phyloP scores from a whole-genome alignment of 2,329 filamentous ascomycete species.

The Thielaviopsis musarum region DNA sequence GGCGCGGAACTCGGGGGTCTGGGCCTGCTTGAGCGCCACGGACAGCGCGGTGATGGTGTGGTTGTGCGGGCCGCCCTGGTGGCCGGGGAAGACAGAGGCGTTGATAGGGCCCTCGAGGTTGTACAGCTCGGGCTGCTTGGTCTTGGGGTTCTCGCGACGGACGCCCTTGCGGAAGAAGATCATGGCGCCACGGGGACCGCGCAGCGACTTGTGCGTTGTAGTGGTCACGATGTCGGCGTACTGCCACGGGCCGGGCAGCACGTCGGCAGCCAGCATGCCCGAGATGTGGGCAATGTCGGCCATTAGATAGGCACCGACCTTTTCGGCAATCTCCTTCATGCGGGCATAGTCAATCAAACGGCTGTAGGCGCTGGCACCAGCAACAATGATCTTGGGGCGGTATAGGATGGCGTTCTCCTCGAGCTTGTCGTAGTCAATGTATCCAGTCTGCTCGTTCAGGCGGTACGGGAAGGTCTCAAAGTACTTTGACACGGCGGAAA shows the following conservation, averaged over 20 bases:
- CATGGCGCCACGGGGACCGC: constrained; percentile 87
- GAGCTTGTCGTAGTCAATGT: constrained; percentile 88
- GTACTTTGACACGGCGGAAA: constrained; percentile 97
- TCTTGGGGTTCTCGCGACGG: constrained; percentile 66
- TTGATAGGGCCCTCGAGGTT: constrained; percentile 91
- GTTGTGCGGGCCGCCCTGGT: constrained; percentile 96
- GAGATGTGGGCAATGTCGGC: constrained; percentile 98
- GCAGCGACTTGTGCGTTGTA: constrained; percentile 92
- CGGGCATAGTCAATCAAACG: constrained; percentile 87
- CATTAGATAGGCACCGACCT: constrained; percentile 80
- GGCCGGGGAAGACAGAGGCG: constrained; percentile 89
- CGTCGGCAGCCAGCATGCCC: constrained; percentile 78
- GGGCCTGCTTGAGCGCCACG: constrained; percentile 87
- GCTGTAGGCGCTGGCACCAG: constrained; percentile 90
- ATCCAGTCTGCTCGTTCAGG: constrained; percentile 72
- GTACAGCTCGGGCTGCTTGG: constrained; percentile 71
- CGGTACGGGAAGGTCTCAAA: constrained; percentile 96
- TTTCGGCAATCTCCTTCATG: constrained; percentile 81
- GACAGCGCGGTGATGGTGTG: constrained; percentile 95
- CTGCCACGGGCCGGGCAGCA: constrained; percentile 76
- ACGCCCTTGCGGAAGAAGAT: constrained; percentile 97
- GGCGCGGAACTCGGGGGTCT: constrained; percentile 72
- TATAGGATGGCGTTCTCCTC: constrained; percentile 79
- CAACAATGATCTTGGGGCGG: constrained; percentile 88
- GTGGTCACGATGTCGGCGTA: constrained; percentile 92